These are phyloP conservation scores for Lactarius evosmus DNA, from an alignment of 768 basidiomycete genomes.

Conservation along the genomic window DNA sequence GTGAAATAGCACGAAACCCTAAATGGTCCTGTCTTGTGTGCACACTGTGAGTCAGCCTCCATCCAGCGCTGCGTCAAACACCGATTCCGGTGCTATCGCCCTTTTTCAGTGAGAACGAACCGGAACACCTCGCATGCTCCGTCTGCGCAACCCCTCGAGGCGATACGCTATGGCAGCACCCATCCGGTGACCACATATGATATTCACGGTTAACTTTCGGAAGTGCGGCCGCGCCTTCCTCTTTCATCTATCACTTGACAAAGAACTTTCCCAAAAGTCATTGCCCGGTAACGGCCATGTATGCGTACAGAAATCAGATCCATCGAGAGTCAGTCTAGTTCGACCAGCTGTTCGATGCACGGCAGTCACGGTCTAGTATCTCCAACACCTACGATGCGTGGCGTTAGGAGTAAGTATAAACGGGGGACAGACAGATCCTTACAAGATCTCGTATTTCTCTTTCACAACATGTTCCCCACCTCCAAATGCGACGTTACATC, in stretches of 20 bases:
- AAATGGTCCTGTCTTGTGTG: constrained; percentile 25
- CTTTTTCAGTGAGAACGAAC: constrained; percentile 46
- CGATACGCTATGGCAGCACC: constrained; percentile 29
- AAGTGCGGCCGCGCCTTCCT: not conserved
- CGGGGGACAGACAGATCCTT: constrained; percentile 23
- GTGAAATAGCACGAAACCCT: not conserved
- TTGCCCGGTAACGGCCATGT: not conserved
- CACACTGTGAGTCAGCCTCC: constrained; percentile 3
- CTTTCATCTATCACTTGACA: not conserved
- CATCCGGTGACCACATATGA: constrained; percentile 10
- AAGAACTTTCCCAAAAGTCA: not conserved
- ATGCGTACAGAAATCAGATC: not conserved
- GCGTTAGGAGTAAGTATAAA: constrained; percentile 4
- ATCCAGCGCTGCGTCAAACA: not conserved
- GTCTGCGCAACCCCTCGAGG: constrained; percentile 57
- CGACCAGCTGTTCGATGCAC: not conserved
- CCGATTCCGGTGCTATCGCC: constrained; percentile 10
- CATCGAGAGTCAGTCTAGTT: not conserved
- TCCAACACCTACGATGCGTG: constrained; percentile 39
- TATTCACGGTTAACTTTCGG: not conserved
- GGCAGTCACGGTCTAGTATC: not conserved
- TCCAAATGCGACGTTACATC: constrained; percentile 10
- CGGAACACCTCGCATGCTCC: constrained; percentile 55
- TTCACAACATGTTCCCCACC: constrained; percentile 38
- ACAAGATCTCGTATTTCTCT: constrained; percentile 46